phyloP scores from a whole-genome alignment of 176 grass and related monocot species.

The Triticum dicoccoides region DNA sequence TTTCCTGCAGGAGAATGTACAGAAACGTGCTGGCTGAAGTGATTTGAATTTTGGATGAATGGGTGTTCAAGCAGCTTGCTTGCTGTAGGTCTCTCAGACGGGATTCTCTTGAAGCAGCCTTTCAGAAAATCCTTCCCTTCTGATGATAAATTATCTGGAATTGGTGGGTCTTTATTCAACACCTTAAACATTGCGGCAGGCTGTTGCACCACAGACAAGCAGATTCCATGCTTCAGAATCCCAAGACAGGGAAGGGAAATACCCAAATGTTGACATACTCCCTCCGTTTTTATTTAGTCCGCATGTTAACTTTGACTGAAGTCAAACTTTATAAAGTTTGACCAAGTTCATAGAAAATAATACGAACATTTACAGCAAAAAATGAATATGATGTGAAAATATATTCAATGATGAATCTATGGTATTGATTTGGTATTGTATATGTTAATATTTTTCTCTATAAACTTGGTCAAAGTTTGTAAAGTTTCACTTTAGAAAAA shows the following conservation, averaged over 20 bases:
- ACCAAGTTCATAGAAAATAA: no score
- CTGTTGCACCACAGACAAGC: conserved; percentile 38
- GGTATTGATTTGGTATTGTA: no score
- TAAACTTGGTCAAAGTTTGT: no score
- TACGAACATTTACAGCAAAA: no score
- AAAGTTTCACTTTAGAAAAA: no score
- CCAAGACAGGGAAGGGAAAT: not conserved
- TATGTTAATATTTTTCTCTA: no score
- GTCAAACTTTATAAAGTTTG: no score
- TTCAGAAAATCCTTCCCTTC: conserved; percentile 88
- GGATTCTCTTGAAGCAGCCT: conserved; percentile 82
- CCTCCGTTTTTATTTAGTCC: no score
- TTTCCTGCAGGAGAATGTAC: conserved; percentile 44
- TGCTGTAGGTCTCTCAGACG: conserved; percentile 65
- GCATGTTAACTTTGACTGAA: no score
- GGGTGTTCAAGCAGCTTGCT: conserved; percentile 59
- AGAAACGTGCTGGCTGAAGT: conserved; percentile 49
- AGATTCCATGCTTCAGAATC: conserved; percentile 32
- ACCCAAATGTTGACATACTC: not conserved
- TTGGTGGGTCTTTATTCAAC: conserved; percentile 60
- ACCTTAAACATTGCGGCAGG: conserved; percentile 93
- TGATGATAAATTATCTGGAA: conserved; percentile 55
- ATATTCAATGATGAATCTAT: no score
- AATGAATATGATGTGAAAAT: no score
- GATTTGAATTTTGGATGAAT: conserved; percentile 51